A percentile compares a stretch with the other conserved stretches of the same genome.
phyloP scores from a whole-genome alignment of 352 stramenopile species.

The Ophiocytium majus region DNA sequence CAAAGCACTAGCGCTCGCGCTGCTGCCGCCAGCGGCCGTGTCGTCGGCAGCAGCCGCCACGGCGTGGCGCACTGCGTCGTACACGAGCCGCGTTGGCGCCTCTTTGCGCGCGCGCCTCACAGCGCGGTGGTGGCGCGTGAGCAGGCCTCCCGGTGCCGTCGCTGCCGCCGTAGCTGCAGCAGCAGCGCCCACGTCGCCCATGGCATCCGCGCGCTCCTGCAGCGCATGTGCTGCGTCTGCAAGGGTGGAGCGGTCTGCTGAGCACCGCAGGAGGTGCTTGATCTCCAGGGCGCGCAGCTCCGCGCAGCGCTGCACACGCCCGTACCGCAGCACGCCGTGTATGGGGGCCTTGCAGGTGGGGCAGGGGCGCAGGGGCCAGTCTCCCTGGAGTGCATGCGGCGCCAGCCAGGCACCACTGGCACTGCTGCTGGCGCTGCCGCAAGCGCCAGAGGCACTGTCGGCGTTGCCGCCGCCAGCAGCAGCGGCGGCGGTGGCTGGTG shows the following conservation, averaged over 20 bases:
- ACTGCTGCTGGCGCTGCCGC: not conserved
- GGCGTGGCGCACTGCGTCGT: not conserved
- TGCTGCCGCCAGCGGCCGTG: too few species aligned
- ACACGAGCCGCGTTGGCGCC: not conserved
- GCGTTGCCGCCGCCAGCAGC: not conserved
- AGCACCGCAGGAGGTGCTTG: conserved; percentile 56
- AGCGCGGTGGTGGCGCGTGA: not conserved
- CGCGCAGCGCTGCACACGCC: conserved; percentile 50
- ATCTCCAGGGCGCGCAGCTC: conserved; percentile 53
- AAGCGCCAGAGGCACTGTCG: not conserved
- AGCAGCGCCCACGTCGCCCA: not conserved
- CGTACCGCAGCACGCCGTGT: conserved; percentile 57
- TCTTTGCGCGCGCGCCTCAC: not conserved
- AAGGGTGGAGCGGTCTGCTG: not conserved
- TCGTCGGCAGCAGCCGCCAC: too few species aligned
- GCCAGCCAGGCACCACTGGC: not conserved
- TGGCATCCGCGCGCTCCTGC: not conserved
- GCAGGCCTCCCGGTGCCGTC: not conserved
- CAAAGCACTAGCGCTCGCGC: too few species aligned
- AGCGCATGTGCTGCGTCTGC: not conserved
- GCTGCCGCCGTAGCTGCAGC: not conserved
- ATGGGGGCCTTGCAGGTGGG: conserved; percentile 57
- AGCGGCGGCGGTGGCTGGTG: not conserved
- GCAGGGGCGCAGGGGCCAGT: conserved; percentile 52
- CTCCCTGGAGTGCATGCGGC: conserved; percentile 15